Evolutionary conservation across 345 rosid species (phyloP).

Genomic region (Eucalyptus erythrocorys): DNA sequence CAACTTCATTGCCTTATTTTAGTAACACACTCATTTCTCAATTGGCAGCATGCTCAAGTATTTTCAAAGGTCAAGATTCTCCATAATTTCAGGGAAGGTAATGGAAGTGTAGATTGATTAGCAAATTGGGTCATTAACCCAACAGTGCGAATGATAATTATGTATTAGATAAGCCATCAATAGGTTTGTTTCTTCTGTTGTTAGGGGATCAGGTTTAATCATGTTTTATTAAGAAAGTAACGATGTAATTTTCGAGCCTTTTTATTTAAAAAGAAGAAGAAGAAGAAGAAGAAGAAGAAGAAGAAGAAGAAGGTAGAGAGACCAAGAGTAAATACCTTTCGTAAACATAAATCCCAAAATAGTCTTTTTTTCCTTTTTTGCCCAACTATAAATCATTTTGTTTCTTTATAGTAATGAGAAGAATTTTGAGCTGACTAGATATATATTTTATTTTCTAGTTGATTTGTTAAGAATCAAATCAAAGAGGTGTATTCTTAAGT

Average conservation of each 20-base stretch:
- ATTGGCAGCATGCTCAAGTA: fast-evolving
- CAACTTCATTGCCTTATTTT: neutral
- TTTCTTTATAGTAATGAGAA: neutral
- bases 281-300: too few species aligned
- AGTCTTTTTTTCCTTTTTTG: neutral
- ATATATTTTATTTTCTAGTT: neutral
- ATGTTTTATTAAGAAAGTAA: neutral
- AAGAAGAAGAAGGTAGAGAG: neutral
- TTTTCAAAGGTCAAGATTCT: neutral
- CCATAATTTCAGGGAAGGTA: neutral
- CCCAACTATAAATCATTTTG: neutral
- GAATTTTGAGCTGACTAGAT: neutral
- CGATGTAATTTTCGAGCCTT: too few species aligned
- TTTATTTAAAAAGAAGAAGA: too few species aligned
- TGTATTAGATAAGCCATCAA: neutral
- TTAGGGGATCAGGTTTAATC: neutral
- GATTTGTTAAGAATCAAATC: neutral
- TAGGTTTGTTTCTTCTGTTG: neutral
- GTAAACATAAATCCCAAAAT: neutral
- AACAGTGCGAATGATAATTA: fast-evolving
- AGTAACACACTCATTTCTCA: too few species aligned
- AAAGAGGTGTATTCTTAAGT: neutral
- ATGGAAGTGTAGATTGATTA: neutral
- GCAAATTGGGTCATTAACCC: neutral
- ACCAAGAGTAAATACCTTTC: neutral